Evolutionary conservation across 176 grass and related monocot species (phyloP), one percentile per base, ranked within the genome.

Genomic region (Aegilops umbellulata): DNA sequence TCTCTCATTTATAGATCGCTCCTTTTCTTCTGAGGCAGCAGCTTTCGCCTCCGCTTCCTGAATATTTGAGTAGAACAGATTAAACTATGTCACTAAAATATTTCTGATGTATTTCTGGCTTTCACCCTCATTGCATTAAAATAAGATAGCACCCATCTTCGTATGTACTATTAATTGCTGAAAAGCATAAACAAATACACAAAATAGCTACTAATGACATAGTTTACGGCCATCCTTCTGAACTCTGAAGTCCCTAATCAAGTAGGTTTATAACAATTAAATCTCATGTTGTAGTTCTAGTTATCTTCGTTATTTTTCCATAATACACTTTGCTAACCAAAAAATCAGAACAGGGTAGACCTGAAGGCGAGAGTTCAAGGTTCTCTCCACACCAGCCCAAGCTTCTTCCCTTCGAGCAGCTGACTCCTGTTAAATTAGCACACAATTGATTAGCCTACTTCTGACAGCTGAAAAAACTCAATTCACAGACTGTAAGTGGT

Each of bases 1-100:
- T 39, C 97, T 89, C 51, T 99, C 97, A 91, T 90, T 99, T 89
- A 99, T 53, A 65, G 90, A 85, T 26, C 94, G 89, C 67, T 94
- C 97, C 44, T 89, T 99, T 84, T 99, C 97, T 92, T 99, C 97
- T 68, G 94, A 89, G 44, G 92, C 90, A 41, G 97, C 97, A 87
- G 94, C 92, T 92, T 99, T 99, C 14, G 97, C 97, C 87, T 99
- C 97, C 82, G 94, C 94, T 76, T 99, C 97, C 97, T 99, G 94
- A 81, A 90, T 91, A 97, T 82, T 85, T 68, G 17, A 82, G 62
- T 62, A 88, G 38, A 60, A 85, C 51, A 64, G 5, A 72, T 65
- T 51, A 76, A 77, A 82, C 3, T 60, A 69, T 36, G 74, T 47
- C 64, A 29, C 49, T 75, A 17, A 80, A 60, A 36, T 80, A 64